phyloP scores from a whole-genome alignment of 225 moss, liverwort and hornwort genomes.

The Pseudoscleropodium purum region DNA sequence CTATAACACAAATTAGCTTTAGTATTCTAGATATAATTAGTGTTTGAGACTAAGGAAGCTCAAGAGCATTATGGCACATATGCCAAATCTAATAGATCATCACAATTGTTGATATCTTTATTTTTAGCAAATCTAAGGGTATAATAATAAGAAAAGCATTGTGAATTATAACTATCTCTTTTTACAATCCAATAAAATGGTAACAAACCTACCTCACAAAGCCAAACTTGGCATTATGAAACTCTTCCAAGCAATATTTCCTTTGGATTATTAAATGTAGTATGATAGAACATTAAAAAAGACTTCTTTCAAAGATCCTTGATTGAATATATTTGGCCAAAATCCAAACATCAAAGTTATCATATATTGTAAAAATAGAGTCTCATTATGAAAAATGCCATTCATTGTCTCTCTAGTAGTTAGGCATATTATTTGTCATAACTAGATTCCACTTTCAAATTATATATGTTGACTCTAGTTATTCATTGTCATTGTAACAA shows the following conservation, averaged over 20 bases:
- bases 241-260: too few relatives aligned
- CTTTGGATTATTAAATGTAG: too few relatives aligned
- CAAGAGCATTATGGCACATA: accelerated
- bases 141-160: not conserved
- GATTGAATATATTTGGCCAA: not conserved
- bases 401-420: accelerated
- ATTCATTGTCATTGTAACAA: too few relatives aligned
- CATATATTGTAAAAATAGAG: not conserved
- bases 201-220: not conserved
- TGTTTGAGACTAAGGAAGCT: accelerated
- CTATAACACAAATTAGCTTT: not conserved
- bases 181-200: not conserved
- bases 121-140: not conserved
- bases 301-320: too few relatives aligned
- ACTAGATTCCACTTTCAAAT: accelerated
- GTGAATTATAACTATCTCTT: too few relatives aligned
- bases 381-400: not conserved
- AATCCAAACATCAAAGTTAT: not conserved
- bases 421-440: not conserved
- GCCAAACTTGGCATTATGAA: accelerated
- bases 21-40: not conserved
- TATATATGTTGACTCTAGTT: too few relatives aligned
- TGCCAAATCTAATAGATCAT: not conserved
- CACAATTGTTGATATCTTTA: not conserved
- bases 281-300: too few relatives aligned